A percentile compares a stretch with the other conserved stretches of the same genome.
These are phyloP conservation scores for Pholiota conissans DNA, from an alignment of 768 basidiomycete genomes.

Conservation along the genomic window DNA sequence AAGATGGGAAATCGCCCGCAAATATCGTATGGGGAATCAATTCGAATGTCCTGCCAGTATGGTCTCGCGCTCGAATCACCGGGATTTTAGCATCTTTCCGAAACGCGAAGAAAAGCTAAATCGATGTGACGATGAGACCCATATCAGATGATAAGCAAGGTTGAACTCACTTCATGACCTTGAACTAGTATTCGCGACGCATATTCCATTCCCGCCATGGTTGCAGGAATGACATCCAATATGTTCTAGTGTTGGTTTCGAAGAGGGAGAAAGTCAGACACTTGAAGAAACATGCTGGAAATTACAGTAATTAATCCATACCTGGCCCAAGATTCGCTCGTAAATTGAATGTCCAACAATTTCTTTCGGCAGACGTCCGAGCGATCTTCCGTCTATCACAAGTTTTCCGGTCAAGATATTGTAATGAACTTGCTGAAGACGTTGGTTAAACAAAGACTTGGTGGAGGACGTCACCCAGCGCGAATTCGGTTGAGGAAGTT, in stretches of 20 bases:
- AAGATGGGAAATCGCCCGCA: slow-evolving; percentile 27
- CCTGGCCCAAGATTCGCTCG: slow-evolving; percentile 33
- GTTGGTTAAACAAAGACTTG: background rate
- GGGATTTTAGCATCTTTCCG: slow-evolving; percentile 19
- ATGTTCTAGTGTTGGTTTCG: too few relatives aligned
- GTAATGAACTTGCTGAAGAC: slow-evolving; percentile 33
- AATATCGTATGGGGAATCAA: slow-evolving; percentile 31
- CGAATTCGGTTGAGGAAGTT: slow-evolving; percentile 9
- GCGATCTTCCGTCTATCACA: slow-evolving; percentile 39
- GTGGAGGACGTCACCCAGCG: slow-evolving; percentile 28
- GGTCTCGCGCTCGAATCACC: slow-evolving; percentile 28
- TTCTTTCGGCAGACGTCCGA: slow-evolving; percentile 35
- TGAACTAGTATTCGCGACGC: too few relatives aligned
- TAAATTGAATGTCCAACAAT: slow-evolving; percentile 35
- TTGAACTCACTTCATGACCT: too few relatives aligned
- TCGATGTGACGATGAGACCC: too few relatives aligned
- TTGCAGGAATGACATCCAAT: slow-evolving; percentile 34
- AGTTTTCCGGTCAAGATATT: slow-evolving; percentile 41
- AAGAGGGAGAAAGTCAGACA: too few relatives aligned
- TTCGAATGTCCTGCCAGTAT: slow-evolving; percentile 23
- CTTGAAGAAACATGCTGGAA: too few relatives aligned
- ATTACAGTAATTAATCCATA: slow-evolving; percentile 12
- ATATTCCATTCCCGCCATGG: slow-evolving; percentile 27
- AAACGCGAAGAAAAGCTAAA: slow-evolving; percentile 32
- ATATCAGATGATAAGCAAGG: too few relatives aligned